Evolutionary conservation across 179 eudicot genomes (phyloP), one percentile per base, ranked within the genome.

Genomic region (Drosera spatulata): DNA sequence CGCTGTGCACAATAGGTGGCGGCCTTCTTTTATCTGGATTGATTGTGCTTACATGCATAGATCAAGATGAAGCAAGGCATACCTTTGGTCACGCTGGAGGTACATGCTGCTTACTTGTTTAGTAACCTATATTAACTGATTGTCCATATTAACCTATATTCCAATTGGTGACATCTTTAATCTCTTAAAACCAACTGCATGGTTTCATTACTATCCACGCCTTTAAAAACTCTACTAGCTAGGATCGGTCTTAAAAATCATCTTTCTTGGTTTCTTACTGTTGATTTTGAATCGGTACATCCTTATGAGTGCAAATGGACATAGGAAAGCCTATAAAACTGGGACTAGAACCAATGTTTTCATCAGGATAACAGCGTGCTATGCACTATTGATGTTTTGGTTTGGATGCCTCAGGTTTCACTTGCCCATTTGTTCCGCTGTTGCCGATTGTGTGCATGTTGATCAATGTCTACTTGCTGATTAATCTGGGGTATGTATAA

Each of bases 371-470:
- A 22, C 33, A 22, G 33, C 1, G 33, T 22, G 33, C 33, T 22
- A 22, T 22, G 33, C 33, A 22, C 33, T 22, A 22, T 40, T 59
- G 38, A 44, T 10, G 10, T 9, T 11, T 9, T 43, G 49, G 59
- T 43, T 43, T 22, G 33, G 33, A 22, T 55, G 60, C 13, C 68
- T 45, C 90, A 91, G 98, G 98, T 73, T 91, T 85, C 69, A 66
- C 80, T 60, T 91, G 98, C 74, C 98, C 96, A 10, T 77, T 79
- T 39, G 89, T 91, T 67, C 98, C 98, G 2, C 74, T 91, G 66
- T 82, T 91, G 40, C 98, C 98, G 37, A 82, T 91, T 45, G 55
- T 64, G 54, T 79, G 84, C 83, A 86, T 91, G 60, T 82, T 91
- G 67, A 82, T 91, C 77, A 91, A 91, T 61, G 80, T 80, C 69